Conservation (phyloP, 805 yeast genomes). For the Saccharomycopsis olivae region DNA sequence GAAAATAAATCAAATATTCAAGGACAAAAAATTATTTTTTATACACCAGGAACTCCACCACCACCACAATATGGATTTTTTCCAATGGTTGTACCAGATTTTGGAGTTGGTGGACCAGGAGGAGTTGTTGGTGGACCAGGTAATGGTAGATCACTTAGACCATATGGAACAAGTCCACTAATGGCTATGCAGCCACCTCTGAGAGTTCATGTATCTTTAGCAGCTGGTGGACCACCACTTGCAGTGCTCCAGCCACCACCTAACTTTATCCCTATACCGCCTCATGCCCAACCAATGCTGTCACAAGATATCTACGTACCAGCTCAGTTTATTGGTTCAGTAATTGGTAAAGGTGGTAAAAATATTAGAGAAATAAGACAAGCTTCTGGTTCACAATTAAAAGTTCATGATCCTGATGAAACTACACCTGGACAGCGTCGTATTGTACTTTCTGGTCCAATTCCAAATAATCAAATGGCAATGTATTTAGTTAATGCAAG, state of each 20-base stretch:
- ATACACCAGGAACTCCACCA: constrained; percentile 36
- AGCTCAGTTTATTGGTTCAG: constrained; percentile 67
- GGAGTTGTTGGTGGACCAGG: constrained; percentile 13
- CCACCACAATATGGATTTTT: constrained; percentile 10
- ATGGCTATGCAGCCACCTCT: constrained; percentile 5
- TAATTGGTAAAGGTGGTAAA: constrained; percentile 81
- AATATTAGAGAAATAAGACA: constrained; percentile 70
- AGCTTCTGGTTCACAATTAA: constrained; percentile 64
- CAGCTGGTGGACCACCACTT: constrained; percentile 13
- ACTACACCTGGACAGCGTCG: constrained; percentile 44
- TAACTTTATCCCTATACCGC: constrained; percentile 5
- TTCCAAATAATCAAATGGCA: constrained; percentile 62
- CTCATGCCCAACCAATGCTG: constrained; percentile 26
- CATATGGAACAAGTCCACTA: background rate
- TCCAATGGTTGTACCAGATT: constrained; percentile 16
- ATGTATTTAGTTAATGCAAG: constrained; percentile 61
- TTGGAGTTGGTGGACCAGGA: constrained; percentile 9
- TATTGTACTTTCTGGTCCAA: constrained; percentile 57
- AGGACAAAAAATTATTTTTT: constrained; percentile 44
- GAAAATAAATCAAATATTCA: constrained; percentile 45
- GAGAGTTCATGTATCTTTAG: constrained; percentile 9
- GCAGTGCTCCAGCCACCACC: constrained; percentile 9
- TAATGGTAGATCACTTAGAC: background rate
- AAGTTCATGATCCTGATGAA: constrained; percentile 49
- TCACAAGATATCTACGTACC: constrained; percentile 70